phyloP scores from a whole-genome alignment of 2,329 filamentous ascomycete genomes.

The Ampelomyces quisqualis region DNA sequence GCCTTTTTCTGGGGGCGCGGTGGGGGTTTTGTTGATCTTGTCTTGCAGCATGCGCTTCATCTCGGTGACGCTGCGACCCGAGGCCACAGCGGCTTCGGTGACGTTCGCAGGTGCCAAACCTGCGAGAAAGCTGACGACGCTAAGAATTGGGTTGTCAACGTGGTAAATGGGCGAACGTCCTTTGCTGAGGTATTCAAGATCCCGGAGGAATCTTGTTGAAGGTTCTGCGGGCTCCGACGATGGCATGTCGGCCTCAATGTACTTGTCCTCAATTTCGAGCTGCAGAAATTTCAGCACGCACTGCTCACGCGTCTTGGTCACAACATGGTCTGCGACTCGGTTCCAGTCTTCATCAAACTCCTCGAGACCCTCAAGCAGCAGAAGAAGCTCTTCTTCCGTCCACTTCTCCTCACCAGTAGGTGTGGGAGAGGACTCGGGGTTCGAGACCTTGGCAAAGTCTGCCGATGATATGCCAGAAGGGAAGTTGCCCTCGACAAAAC shows the following conservation, averaged over 20 bases:
- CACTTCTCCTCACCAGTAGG: conserved; percentile 83
- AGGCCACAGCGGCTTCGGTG: conserved; percentile 73
- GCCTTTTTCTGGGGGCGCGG: conserved; percentile 50
- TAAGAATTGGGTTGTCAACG: conserved; percentile 94
- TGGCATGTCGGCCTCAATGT: conserved; percentile 77
- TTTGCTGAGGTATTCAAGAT: conserved; percentile 65
- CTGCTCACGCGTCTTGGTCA: conserved; percentile 87
- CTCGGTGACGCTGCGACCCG: conserved; percentile 81
- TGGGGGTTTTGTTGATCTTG: conserved; percentile 66
- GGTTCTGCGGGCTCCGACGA: conserved; percentile 48
- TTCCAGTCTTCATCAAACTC: conserved; percentile 96
- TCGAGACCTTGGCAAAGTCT: conserved; percentile 87
- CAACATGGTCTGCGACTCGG: conserved; percentile 87
- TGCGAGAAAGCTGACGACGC: conserved; percentile 90
- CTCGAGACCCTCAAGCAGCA: conserved; percentile 87
- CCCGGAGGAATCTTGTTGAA: conserved; percentile 39
- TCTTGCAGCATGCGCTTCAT: conserved; percentile 78
- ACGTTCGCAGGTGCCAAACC: conserved; percentile 86
- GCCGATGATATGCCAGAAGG: conserved; percentile 74
- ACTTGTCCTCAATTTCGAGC: conserved; percentile 96
- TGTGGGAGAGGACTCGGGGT: conserved; percentile 76
- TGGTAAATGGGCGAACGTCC: conserved; percentile 88
- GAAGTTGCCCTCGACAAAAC: conserved; percentile 81
- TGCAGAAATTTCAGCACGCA: conserved; percentile 96
- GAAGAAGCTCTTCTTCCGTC: conserved; percentile 86